These are phyloP conservation scores for Meyerozyma sp. DNA, from an alignment of 1,139 yeast species.

Conservation along the genomic window DNA sequence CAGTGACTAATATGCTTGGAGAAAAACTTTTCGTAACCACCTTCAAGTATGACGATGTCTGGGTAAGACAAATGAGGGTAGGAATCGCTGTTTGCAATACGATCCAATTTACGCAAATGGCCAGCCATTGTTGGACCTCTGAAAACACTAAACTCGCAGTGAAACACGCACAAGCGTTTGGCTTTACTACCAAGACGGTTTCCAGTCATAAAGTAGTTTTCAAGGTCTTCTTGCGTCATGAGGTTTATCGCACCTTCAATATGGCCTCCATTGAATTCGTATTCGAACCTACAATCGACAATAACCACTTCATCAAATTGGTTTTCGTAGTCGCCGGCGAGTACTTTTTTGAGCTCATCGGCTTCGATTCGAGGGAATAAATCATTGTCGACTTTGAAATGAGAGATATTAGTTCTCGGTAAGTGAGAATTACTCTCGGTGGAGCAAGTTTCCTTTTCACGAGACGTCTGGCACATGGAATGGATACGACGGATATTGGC, in stretches of 20 bases:
- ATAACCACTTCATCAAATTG: conserved; percentile 58
- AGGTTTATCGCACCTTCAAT: conserved; percentile 77
- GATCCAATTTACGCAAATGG: conserved; percentile 77
- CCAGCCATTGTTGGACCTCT: conserved; percentile 92
- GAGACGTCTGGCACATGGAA: conserved; percentile 53
- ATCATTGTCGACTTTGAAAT: conserved; percentile 53
- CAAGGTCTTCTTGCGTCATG: conserved; percentile 64
- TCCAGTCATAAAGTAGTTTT: conserved; percentile 32
- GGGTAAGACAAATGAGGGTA: conserved; percentile 85
- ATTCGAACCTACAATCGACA: conserved; percentile 87
- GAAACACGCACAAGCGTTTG: conserved; percentile 64
- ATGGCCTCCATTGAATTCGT: conserved; percentile 92
- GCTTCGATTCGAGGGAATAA: conserved; percentile 71
- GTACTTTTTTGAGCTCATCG: conserved; percentile 55
- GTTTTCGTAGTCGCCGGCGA: conserved; percentile 50
- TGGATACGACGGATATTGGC: conserved; percentile 51
- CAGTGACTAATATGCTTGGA: conserved; percentile 52
- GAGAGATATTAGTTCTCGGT: conserved; percentile 34
- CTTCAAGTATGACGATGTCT: conserved; percentile 80
- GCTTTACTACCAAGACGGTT: conserved; percentile 10
- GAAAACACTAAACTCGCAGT: conserved; percentile 90
- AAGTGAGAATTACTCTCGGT: conserved; percentile 37
- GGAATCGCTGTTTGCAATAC: conserved; percentile 62
- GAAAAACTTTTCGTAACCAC: conserved; percentile 83
- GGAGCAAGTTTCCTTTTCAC: conserved; percentile 26